Conservation (phyloP, 2,329 filamentous ascomycete genomes). For the Lizonia empirigonia region DNA sequence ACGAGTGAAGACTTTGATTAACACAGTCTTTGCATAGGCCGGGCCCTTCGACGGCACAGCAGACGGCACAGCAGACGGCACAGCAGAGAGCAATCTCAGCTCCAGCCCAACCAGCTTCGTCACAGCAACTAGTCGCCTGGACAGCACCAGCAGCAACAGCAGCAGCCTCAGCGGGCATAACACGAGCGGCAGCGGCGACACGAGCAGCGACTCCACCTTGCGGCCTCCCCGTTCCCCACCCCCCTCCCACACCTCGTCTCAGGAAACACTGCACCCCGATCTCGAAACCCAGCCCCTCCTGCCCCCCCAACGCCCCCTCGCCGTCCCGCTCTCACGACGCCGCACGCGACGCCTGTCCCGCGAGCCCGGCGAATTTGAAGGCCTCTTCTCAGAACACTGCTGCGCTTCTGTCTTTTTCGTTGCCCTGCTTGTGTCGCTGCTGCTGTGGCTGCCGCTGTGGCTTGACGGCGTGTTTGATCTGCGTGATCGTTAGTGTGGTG, state of each 20-base stretch:
- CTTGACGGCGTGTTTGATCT: background rate
- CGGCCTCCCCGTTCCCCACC: background rate
- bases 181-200: background rate
- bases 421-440: background rate
- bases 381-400: background rate
- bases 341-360: background rate
- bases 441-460: background rate
- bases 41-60: too few relatives aligned
- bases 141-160: background rate
- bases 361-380: background rate
- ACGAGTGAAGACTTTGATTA: slow-evolving; percentile 23
- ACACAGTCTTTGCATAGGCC: background rate
- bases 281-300: background rate
- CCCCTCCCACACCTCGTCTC: background rate
- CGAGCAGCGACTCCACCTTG: background rate
- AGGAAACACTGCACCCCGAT: background rate
- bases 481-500: background rate
- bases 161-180: too few relatives aligned
- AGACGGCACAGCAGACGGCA: too few relatives aligned
- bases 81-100: background rate
- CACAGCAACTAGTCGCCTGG: background rate
- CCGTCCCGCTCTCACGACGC: background rate
- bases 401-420: background rate
- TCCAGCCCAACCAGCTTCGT: background rate
- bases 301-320: background rate